These are phyloP conservation scores for Lithocarpus polystachyus DNA, from an alignment of 306 rosid species.

Conservation along the genomic window DNA sequence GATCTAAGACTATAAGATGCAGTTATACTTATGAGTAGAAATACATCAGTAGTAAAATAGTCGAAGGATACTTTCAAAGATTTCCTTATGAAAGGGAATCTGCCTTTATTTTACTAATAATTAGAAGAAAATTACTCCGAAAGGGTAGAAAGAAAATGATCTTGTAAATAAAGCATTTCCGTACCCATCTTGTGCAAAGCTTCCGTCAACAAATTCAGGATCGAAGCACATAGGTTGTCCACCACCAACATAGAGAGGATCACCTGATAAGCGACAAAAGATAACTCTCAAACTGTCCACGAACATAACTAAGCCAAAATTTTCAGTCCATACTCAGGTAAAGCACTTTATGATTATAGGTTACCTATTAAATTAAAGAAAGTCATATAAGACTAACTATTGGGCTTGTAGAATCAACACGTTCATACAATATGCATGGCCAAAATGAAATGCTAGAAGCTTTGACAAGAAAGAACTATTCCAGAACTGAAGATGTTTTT, in stretches of 20 bases:
- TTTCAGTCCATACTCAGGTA: not conserved
- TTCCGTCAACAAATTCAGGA: conserved; percentile 41
- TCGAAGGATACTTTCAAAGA: not conserved
- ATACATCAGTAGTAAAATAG: not conserved
- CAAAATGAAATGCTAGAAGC: too few species aligned
- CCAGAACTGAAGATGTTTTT: too few species aligned
- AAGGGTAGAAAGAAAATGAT: not conserved
- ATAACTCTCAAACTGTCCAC: not conserved
- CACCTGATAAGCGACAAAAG: conserved; percentile 44
- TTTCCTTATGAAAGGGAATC: conserved; percentile 1
- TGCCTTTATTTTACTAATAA: not conserved
- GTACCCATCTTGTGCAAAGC: conserved; percentile 81
- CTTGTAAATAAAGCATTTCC: not conserved
- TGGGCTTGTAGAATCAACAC: too few species aligned
- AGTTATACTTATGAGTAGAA: not conserved
- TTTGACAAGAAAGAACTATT: too few species aligned
- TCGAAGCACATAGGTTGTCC: conserved; percentile 72
- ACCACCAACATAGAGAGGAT: conserved; percentile 77
- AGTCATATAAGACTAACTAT: too few species aligned
- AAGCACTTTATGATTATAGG: not conserved
- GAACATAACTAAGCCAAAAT: not conserved
- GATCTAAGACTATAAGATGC: not conserved
- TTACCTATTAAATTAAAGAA: too few species aligned
- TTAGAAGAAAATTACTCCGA: not conserved
- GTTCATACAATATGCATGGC: too few species aligned